Base-by-base conservation (phyloP, 169 alveolate genomes). In the Plasmodium sp. region DNA sequence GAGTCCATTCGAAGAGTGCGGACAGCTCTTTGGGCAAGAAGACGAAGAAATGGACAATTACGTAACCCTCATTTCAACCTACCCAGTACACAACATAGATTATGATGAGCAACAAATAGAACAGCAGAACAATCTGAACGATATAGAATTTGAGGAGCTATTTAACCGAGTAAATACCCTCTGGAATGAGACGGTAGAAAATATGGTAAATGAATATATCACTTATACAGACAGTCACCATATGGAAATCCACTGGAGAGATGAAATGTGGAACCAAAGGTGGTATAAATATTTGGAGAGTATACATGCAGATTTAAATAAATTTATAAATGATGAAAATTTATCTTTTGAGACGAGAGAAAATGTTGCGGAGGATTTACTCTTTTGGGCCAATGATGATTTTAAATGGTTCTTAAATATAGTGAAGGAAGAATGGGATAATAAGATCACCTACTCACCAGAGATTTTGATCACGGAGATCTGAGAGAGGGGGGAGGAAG, bases 361-460 rank as follows among this genome's bases (percentile, higher is more conserved):
- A 31, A 0, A n/a, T 33, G 5, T 79, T 5, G 10, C 51, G 14
- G 22, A 79, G n/a, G 72, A 79, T 18, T 79, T 79, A 31, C 54
- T 79, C 5, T 36, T 3, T 7, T 16, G 73, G n/a, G 31, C 72
- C 9, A 31, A 16, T 1, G 31, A 79, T 14, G 84, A 79, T n/a
- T 79, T 79, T 14, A 14, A 14, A 5, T 39, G 33, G 56, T 79
- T 79, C 33, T 41, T 79, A 79, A 43, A 79, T 79, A 41, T 79
- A 12, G 84, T 79, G 5, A 79, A 79, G 67, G 84, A 79, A 10
- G 84, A 79, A 79, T 79, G 84, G 84, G 84, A 79, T n/a, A 9
- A 10, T 1, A n/a, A 48, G n/a, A 27, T 4, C 9, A 36, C 22
- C 0, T 5, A 16, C 9, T 36, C n/a, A 62, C 2, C 36, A 12